Percentiles rank a stretch among this genome's conserved stretches.
Conservation (phyloP, 768 basidiomycete genomes). For the Jaapia argillacea region DNA sequence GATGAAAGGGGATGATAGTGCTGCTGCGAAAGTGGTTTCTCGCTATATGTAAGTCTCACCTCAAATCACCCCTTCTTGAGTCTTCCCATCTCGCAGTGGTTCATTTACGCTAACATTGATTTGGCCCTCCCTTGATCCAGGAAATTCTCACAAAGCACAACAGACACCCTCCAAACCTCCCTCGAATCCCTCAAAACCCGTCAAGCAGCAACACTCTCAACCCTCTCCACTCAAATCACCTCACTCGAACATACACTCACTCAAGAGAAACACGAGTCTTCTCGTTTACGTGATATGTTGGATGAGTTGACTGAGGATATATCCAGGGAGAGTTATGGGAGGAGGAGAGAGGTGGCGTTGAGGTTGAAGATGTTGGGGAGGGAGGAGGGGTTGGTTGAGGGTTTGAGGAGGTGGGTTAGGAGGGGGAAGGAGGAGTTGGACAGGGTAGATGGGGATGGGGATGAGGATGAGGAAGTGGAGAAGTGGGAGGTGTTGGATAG, state of each 20-base stretch:
- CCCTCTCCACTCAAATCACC: constrained; percentile 41
- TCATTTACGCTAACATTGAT: no score
- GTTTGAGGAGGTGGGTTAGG: constrained; percentile 45
- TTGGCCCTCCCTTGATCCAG: constrained; percentile 28
- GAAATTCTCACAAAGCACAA: constrained; percentile 77
- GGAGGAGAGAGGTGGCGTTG: constrained; percentile 59
- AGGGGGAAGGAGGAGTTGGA: constrained; percentile 33
- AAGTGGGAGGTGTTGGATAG: no score
- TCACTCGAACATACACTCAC: constrained; percentile 32
- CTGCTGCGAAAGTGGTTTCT: constrained; percentile 75
- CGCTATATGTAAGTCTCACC: constrained; percentile 66
- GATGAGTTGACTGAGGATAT: constrained; percentile 67
- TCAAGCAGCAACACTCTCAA: constrained; percentile 50
- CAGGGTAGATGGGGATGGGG: constrained; percentile 5
- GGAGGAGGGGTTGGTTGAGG: constrained; percentile 53
- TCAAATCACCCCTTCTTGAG: background rate
- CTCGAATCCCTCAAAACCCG: constrained; percentile 48
- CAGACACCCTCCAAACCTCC: constrained; percentile 52
- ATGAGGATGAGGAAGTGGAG: constrained; percentile 12
- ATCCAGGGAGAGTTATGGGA: constrained; percentile 60
- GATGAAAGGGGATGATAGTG: constrained; percentile 53
- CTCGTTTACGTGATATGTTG: constrained; percentile 45
- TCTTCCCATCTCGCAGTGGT: background rate
- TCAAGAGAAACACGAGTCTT: constrained; percentile 30
- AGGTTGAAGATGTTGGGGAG: constrained; percentile 51